A percentile compares a stretch with the other conserved stretches of the same genome.
These are phyloP conservation scores for Ganoderma lucidum DNA, from an alignment of 1,284 basidiomycete species.

Conservation along the genomic window DNA sequence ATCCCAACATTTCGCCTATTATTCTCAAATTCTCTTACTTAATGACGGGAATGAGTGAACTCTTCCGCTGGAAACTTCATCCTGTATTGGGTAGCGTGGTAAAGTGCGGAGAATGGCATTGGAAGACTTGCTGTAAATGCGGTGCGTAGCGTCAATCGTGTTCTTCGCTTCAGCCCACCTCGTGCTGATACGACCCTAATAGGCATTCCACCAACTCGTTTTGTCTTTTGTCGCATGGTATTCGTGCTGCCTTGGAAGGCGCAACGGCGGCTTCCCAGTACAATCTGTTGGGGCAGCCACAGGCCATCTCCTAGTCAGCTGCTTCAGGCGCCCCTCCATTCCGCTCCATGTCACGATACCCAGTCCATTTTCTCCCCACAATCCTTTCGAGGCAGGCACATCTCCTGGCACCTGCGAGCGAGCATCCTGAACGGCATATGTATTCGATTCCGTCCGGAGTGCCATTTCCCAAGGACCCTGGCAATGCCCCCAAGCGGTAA, in stretches of 20 bases:
- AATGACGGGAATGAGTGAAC: neutral
- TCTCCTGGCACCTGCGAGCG: conserved; percentile 6
- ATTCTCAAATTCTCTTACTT: neutral
- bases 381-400: conserved; percentile 22
- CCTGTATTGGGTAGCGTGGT: conserved; percentile 2
- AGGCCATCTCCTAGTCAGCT: neutral
- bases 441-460: conserved; percentile 14
- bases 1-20: neutral
- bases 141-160: conserved; percentile 1
- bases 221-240: conserved; percentile 12
- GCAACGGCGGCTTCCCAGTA: neutral
- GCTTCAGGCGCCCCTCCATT: conserved; percentile 12
- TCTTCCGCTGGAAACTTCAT: conserved; percentile 3
- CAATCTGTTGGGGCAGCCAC: neutral
- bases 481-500: conserved; percentile 27
- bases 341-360: conserved; percentile 13
- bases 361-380: neutral
- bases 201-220: neutral
- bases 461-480: conserved; percentile 16
- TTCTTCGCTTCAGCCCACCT: neutral
- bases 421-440: conserved; percentile 10
- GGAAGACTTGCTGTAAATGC: neutral
- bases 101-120: neutral
- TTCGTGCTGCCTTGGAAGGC: neutral
- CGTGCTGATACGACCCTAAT: neutral